phyloP scores from a whole-genome alignment of 371 early-diverging fungal species.

The Mortierella sp. region DNA sequence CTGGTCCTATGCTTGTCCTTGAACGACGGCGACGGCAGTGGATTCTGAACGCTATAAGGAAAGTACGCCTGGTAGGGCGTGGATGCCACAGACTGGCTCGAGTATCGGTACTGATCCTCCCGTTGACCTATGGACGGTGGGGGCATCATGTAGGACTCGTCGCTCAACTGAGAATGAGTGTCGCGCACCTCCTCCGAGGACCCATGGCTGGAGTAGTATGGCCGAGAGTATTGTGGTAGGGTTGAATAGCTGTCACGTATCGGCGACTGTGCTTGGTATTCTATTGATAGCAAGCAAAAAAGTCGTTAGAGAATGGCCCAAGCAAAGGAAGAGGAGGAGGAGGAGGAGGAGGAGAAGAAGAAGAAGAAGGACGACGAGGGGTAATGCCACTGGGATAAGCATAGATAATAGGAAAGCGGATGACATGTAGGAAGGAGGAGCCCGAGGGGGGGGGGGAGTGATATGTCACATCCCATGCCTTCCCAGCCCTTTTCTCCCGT shows the following conservation, averaged over 20 bases:
- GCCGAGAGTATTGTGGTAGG: conserved; percentile 9
- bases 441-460: too few relatives aligned
- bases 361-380: too few relatives aligned
- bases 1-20: conserved; percentile 21
- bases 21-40: conserved; percentile 37
- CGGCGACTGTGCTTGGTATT: conserved; percentile 46
- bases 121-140: conserved; percentile 27
- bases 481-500: too few relatives aligned
- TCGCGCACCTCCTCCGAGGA: conserved; percentile 36
- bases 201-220: conserved; percentile 25
- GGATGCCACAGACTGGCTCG: conserved; percentile 6
- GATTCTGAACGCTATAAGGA: conserved; percentile 27
- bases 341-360: too few relatives aligned
- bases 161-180: conserved; percentile 11
- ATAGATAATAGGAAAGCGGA: neutral
- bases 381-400: too few relatives aligned
- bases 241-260: conserved; percentile 26
- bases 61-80: conserved; percentile 17
- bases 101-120: conserved; percentile 36
- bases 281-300: conserved; percentile 13
- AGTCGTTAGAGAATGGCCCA: neutral
- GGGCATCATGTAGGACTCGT: conserved; percentile 22
- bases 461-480: too few relatives aligned
- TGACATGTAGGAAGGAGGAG: too few relatives aligned
- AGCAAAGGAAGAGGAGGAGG: conserved; percentile 1